These are phyloP conservation scores for Coniochaeta prunicola DNA, from an alignment of 2,329 filamentous ascomycete genomes.

Conservation along the genomic window DNA sequence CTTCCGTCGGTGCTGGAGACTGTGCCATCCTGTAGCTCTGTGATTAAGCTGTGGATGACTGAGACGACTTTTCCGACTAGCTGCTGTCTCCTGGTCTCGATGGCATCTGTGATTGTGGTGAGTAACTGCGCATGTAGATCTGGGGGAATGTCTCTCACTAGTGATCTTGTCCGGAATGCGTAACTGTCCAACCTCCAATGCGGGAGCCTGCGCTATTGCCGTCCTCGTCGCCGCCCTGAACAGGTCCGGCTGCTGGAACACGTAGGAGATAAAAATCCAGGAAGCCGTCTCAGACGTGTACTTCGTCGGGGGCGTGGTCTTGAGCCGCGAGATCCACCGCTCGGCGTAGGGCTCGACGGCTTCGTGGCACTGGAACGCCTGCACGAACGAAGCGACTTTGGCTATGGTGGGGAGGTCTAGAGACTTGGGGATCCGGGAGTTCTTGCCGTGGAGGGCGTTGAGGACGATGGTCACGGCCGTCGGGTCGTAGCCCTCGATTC, in stretches of 20 bases:
- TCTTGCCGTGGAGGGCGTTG: slow-evolving; percentile 36
- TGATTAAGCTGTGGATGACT: slow-evolving; percentile 3
- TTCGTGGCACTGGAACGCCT: slow-evolving; percentile 33
- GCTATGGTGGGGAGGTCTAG: slow-evolving; percentile 32
- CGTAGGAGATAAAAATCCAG: slow-evolving; percentile 7
- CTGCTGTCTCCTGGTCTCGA: slow-evolving; percentile 8
- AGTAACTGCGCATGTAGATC: not conserved
- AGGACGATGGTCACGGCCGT: slow-evolving; percentile 32
- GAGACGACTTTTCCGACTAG: slow-evolving; percentile 7
- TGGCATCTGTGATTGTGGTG: slow-evolving; percentile 3
- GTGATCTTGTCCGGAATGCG: slow-evolving; percentile 7
- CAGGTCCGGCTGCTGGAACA: slow-evolving; percentile 5
- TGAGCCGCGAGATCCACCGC: slow-evolving; percentile 27
- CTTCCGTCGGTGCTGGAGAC: slow-evolving; percentile 5
- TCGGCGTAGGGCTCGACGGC: slow-evolving; percentile 32
- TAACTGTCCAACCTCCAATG: slow-evolving; percentile 1
- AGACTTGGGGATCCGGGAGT: slow-evolving; percentile 27
- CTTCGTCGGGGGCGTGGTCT: not conserved
- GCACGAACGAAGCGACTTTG: slow-evolving; percentile 34
- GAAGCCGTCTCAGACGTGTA: slow-evolving; percentile 4
- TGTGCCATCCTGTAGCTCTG: slow-evolving; percentile 3
- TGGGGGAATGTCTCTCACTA: not conserved
- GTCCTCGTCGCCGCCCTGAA: slow-evolving; percentile 6
- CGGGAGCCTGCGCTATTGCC: slow-evolving; percentile 7
- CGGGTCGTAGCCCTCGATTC: slow-evolving; percentile 23